phyloP scores from a whole-genome alignment of 345 rosid species.

The Microthlaspi erraticum region DNA sequence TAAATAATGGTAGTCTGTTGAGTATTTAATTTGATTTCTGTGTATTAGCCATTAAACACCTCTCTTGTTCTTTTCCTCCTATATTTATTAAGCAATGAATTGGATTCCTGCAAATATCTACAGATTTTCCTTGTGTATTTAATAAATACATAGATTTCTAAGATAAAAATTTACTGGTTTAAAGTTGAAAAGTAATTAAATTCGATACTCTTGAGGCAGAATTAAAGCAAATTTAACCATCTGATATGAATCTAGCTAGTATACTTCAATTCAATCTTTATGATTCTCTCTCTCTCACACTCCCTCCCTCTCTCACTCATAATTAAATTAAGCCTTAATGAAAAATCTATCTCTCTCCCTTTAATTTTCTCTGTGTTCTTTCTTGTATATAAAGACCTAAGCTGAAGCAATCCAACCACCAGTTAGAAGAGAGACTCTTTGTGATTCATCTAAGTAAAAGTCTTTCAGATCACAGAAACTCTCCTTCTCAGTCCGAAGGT shows the following conservation, averaged over 20 bases:
- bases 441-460: constrained; percentile 26
- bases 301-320: constrained; percentile 58
- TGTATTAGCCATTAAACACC: constrained; percentile 60
- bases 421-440: constrained; percentile 34
- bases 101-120: constrained; percentile 46
- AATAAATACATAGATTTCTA: background rate
- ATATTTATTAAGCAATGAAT: constrained; percentile 55
- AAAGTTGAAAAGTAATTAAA: constrained; percentile 39
- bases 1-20: constrained; percentile 42
- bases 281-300: constrained; percentile 45
- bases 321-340: constrained; percentile 77
- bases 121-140: constrained; percentile 21
- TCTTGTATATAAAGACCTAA: constrained; percentile 60
- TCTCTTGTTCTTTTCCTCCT: constrained; percentile 43
- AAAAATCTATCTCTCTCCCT: constrained; percentile 55
- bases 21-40: constrained; percentile 43
- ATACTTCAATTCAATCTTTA: constrained; percentile 55
- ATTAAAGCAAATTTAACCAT: constrained; percentile 25
- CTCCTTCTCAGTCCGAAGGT: constrained; percentile 35
- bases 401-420: constrained; percentile 49
- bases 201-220: constrained; percentile 40
- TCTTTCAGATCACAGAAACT: constrained; percentile 19
- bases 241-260: background rate
- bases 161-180: constrained; percentile 11
- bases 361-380: constrained; percentile 46